phyloP scores from a whole-genome alignment of 805 yeast species.

The Schizosaccharomyces osmophilus region DNA sequence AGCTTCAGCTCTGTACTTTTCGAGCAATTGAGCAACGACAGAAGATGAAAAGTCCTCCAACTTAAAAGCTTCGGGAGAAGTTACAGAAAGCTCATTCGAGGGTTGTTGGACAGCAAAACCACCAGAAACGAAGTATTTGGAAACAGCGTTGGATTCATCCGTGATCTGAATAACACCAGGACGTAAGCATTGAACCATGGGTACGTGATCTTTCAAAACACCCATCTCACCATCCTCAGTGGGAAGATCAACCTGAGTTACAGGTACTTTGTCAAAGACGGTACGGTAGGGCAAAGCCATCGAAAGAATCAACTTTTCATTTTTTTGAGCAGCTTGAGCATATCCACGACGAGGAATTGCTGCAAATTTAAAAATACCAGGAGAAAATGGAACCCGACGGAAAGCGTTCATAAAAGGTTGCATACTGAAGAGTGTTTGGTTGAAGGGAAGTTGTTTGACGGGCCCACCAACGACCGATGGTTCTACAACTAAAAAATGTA shows the following conservation, averaged over 20 bases:
- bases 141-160: constrained; percentile 45
- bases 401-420: neutral
- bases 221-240: constrained; percentile 90
- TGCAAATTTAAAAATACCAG: neutral
- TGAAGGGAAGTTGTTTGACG: no score
- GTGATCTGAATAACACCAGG: constrained; percentile 90
- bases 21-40: neutral
- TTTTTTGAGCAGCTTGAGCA: constrained; percentile 39
- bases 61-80: constrained; percentile 88
- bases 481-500: neutral
- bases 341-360: constrained; percentile 28
- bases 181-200: constrained; percentile 81
- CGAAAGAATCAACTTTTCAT: constrained; percentile 57
- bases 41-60: constrained; percentile 38
- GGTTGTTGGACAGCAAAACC: constrained; percentile 94
- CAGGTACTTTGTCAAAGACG: neutral
- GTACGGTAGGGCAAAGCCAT: constrained; percentile 68
- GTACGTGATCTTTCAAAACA: constrained; percentile 92
- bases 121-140: constrained; percentile 53
- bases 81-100: constrained; percentile 68
- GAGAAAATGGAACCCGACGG: neutral
- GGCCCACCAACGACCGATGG: neutral
- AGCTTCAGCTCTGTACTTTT: neutral
- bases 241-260: constrained; percentile 70
- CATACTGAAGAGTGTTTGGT: neutral